These are phyloP conservation scores for Chenopodium berlandieri DNA, from an alignment of 148 eudicot genomes.

Conservation along the genomic window DNA sequence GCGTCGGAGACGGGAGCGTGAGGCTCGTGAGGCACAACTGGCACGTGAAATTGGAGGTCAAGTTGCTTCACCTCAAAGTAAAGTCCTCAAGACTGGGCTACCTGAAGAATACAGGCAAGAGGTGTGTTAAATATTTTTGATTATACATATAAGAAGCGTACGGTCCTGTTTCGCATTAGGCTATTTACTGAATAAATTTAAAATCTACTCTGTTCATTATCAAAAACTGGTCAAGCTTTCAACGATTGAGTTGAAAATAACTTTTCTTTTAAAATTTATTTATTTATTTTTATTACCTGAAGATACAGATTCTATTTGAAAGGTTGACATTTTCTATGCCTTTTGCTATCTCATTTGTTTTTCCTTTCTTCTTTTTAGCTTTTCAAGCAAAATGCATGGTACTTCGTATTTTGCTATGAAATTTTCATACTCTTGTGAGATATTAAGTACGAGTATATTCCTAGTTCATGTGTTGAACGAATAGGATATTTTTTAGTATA, in stretches of 20 bases:
- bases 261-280: too few relatives aligned
- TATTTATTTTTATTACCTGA: background rate
- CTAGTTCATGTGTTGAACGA: background rate
- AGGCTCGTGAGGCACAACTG: conserved; percentile 67
- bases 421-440: background rate
- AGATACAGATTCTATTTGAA: background rate
- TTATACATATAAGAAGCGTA: background rate
- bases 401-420: background rate
- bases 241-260: background rate
- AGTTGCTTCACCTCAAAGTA: conserved; percentile 42
- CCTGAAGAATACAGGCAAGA: conserved; percentile 53
- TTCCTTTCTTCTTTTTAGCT: too few relatives aligned
- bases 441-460: too few relatives aligned
- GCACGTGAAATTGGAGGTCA: conserved; percentile 52
- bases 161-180: too few relatives aligned
- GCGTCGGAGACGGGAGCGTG: conserved; percentile 91
- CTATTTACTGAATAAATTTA: background rate
- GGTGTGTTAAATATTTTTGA: conserved; percentile 36
- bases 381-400: too few relatives aligned
- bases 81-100: conserved; percentile 35
- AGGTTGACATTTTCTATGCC: background rate
- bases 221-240: background rate
- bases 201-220: background rate
- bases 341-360: background rate
- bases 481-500: too few relatives aligned